phyloP scores from a whole-genome alignment of 2,329 filamentous ascomycete genomes.

The Aspergillus aculeatinus region DNA sequence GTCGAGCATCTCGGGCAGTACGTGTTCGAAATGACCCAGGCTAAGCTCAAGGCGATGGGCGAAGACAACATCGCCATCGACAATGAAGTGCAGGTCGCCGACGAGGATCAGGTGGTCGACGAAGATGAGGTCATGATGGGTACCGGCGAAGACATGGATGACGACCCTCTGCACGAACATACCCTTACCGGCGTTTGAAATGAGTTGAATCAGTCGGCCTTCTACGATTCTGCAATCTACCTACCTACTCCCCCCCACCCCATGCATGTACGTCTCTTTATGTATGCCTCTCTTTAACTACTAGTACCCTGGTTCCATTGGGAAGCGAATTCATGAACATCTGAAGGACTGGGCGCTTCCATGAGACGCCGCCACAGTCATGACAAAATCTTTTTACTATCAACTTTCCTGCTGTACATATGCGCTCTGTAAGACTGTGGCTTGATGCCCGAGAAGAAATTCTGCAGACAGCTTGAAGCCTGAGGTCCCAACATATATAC shows the following conservation, averaged over 20 bases:
- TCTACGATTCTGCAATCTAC: background rate
- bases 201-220: background rate
- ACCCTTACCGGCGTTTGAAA: conserved; percentile 9
- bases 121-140: conserved; percentile 38
- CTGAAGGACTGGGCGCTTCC: background rate
- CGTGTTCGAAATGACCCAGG: conserved; percentile 91
- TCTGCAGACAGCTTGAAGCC: background rate
- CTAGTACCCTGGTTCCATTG: background rate
- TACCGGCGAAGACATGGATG: conserved; percentile 36
- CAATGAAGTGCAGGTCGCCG: conserved; percentile 31
- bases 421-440: background rate
- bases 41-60: conserved; percentile 61
- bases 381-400: background rate
- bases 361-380: background rate
- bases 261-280: background rate
- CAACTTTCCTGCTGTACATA: background rate
- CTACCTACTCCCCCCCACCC: background rate
- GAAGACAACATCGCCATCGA: conserved; percentile 41
- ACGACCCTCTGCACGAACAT: conserved; percentile 36
- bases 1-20: conserved; percentile 95
- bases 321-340: background rate
- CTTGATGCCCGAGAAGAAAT: background rate
- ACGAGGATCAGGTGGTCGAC: conserved; percentile 29
- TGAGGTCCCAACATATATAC: too few relatives aligned
- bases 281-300: background rate